Base-by-base conservation (phyloP, 2,329 filamentous ascomycete genomes). In the Trichophyton mentagrophytes region DNA sequence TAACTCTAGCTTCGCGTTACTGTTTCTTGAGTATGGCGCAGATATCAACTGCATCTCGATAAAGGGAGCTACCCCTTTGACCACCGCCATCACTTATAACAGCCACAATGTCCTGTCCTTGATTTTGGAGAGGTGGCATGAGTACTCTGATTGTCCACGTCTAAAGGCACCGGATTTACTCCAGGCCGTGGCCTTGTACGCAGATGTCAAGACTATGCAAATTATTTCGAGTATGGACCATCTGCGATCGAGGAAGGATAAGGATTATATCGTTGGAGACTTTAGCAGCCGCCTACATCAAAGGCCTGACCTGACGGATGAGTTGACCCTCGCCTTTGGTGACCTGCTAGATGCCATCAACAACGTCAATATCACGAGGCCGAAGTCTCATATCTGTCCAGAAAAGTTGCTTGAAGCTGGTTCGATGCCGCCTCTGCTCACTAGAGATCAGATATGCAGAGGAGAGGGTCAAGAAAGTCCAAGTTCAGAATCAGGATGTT, bases 1-100 rank as follows among this genome's bases (percentile, higher is more conserved):
- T 56, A 68, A 69, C 40, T 66, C 66, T 1, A 67, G 63, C 55
- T 69, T 71, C 56, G 71, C 70, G 0, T 66, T 68, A 22, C 61
- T 73, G n/a, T 64, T 73, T 7, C 65, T 73, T 2, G 71, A 73
- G 40, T 68, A 71, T 61, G 70, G 71, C 3, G 71, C 71, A 30
- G 63, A 71, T 55, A 70, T 72, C 61, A 74, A 73, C 62, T 66
- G 66, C 33, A 61, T 64, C 6, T 66, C 70, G 3, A 60, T 56
- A 9, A 67, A 63, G 30, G 69, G 69, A 2, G 62, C 65, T 30
- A 72, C 71, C 15, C 69, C 71, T 0, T 62, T 73, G 38, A 73
- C 71, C 0, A 71, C 68, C 5, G 67, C 72, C 11, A 71, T 73
- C 59, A 69, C 63, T 3, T 66, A 70, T 63, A 73, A 73, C 57